These are phyloP conservation scores for Bassia scoparia DNA, from an alignment of 148 eudicot species.

Conservation along the genomic window DNA sequence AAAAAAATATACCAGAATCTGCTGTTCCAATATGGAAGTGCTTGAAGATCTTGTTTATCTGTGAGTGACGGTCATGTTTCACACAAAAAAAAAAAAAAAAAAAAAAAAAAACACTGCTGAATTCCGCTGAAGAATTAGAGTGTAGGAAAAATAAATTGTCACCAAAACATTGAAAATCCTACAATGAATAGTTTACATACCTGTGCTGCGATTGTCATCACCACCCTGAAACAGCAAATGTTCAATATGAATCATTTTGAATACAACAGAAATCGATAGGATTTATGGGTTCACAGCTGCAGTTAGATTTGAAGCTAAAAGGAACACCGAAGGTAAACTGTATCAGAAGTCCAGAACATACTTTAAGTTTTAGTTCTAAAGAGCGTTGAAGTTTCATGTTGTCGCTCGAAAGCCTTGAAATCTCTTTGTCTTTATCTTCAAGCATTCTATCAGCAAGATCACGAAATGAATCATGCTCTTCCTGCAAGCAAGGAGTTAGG, in stretches of 20 bases:
- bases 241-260: constrained; percentile 12
- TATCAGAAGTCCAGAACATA: constrained; percentile 14
- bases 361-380: constrained; percentile 44
- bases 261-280: background rate
- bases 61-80: constrained; percentile 35
- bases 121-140: background rate
- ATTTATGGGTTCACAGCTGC: background rate
- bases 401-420: constrained; percentile 68
- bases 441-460: constrained; percentile 97
- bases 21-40: constrained; percentile 80
- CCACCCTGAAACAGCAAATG: constrained; percentile 22
- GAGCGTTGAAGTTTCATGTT: constrained; percentile 63
- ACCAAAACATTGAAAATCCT: background rate
- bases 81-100: constrained; percentile 18
- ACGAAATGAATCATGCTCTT: constrained; percentile 83
- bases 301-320: background rate
- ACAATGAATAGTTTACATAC: constrained; percentile 12
- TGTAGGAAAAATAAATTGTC: background rate
- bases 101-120: constrained; percentile 8
- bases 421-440: constrained; percentile 92
- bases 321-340: constrained; percentile 13
- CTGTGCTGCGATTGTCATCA: constrained; percentile 27
- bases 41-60: constrained; percentile 58
- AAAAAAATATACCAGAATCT: constrained; percentile 67
- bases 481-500: constrained; percentile 54